Evolutionary conservation across 108 stramenopile species (phyloP).

Genomic region (Parmales sp.): DNA sequence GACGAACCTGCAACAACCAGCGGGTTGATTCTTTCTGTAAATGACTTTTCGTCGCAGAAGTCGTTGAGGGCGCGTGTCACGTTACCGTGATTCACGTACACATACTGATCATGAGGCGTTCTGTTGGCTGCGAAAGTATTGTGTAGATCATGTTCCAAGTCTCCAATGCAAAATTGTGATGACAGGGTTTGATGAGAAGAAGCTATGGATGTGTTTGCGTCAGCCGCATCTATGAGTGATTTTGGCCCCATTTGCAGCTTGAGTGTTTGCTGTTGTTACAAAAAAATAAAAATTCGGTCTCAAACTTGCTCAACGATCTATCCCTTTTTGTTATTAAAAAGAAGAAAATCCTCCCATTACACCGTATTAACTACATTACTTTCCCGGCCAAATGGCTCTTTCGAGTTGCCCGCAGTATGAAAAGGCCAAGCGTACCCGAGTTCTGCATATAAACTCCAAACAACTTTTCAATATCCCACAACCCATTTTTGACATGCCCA

Average conservation of each 20-base stretch:
- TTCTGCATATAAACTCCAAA: constrained; percentile 16
- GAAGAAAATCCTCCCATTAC: too few species aligned
- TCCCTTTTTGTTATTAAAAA: too few species aligned
- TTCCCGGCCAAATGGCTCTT: not conserved
- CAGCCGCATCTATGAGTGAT: too few species aligned
- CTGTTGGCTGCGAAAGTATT: constrained; percentile 14
- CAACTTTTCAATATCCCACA: constrained; percentile 9
- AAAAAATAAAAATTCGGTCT: too few species aligned
- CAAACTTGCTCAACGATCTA: too few species aligned
- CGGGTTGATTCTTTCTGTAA: not conserved
- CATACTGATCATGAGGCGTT: not conserved
- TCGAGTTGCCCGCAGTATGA: not conserved
- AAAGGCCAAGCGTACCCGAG: constrained; percentile 19
- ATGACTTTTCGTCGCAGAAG: not conserved
- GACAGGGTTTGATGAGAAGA: too few species aligned
- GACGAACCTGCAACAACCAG: constrained; percentile 30
- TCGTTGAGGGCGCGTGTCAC: not conserved
- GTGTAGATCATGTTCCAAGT: constrained; percentile 29
- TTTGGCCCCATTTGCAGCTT: too few species aligned
- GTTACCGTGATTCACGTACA: not conserved
- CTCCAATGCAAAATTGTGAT: constrained; percentile 24
- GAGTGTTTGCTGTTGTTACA: too few species aligned
- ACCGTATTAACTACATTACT: too few species aligned
- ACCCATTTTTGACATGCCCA: constrained; percentile 1
- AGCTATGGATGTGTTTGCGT: too few species aligned